Conservation (phyloP, 2,329 filamentous ascomycete species). For the Cladosporium sp. region DNA sequence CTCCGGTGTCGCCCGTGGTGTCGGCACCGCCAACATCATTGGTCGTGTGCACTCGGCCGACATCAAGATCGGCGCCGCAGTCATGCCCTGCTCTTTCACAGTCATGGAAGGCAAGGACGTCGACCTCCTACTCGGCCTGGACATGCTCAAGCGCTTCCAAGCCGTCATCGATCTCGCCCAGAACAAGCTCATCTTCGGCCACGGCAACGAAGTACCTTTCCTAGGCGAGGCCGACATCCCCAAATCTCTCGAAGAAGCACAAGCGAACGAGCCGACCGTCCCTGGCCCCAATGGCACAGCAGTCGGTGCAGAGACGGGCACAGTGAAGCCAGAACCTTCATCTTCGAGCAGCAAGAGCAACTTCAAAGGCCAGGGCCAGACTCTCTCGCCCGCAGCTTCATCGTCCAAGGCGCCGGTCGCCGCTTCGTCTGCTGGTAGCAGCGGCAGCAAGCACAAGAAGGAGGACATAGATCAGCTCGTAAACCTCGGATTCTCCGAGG, state of each 20-base stretch:
- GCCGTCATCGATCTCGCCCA: conserved; percentile 85
- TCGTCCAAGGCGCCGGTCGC: conserved; percentile 21
- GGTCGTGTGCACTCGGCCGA: conserved; percentile 93
- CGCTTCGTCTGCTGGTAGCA: conserved; percentile 22
- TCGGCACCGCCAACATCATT: conserved; percentile 91
- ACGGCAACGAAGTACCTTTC: conserved; percentile 80
- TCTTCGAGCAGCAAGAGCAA: conserved; percentile 29
- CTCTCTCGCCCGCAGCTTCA: conserved; percentile 24
- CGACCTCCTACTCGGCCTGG: conserved; percentile 85
- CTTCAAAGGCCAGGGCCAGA: conserved; percentile 37
- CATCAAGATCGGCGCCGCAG: conserved; percentile 86
- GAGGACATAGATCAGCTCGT: conserved; percentile 75
- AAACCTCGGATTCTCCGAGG: conserved; percentile 72
- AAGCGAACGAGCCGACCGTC: conserved; percentile 78
- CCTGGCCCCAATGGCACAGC: conserved; percentile 84
- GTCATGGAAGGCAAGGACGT: conserved; percentile 99
- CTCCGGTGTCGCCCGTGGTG: conserved; percentile 86
- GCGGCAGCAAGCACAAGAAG: conserved; percentile 48
- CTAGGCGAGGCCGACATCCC: conserved; percentile 91
- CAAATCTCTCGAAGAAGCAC: conserved; percentile 70
- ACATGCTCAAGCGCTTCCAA: conserved; percentile 96
- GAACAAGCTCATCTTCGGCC: conserved; percentile 75
- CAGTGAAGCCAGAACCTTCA: conserved; percentile 59
- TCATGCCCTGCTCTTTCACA: conserved; percentile 91
- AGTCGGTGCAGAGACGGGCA: conserved; percentile 80